Percentiles rank a stretch among this genome's conserved stretches.
Evolutionary conservation across 2,329 filamentous ascomycete species (phyloP).

Genomic region (Tolypocladium ovalisporum): DNA sequence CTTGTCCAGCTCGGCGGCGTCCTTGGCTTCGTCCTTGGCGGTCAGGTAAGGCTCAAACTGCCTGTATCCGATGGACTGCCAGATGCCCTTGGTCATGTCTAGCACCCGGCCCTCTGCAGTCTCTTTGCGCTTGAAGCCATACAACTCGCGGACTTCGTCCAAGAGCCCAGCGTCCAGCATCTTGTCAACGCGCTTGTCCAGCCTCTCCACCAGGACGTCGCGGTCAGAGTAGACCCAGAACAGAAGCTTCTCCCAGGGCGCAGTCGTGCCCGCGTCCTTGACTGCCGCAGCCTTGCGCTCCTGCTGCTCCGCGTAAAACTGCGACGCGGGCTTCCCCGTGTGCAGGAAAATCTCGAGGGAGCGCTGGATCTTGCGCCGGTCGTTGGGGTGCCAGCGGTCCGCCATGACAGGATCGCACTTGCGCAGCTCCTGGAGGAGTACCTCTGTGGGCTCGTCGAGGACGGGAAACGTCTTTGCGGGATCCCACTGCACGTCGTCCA

Average conservation of each 20-base stretch:
- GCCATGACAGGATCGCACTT: slow-evolving; percentile 88
- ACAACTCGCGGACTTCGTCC: slow-evolving; percentile 36
- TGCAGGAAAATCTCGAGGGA: slow-evolving; percentile 84
- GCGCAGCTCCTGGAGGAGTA: slow-evolving; percentile 60
- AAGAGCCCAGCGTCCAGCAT: slow-evolving; percentile 58
- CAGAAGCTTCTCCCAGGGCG: slow-evolving; percentile 49
- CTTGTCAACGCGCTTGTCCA: slow-evolving; percentile 69
- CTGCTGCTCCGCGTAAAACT: slow-evolving; percentile 74
- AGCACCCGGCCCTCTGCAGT: slow-evolving; percentile 37
- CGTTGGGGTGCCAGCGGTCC: slow-evolving; percentile 85
- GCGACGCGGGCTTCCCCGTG: slow-evolving; percentile 71
- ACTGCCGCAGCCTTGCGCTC: slow-evolving; percentile 21
- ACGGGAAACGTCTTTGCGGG: slow-evolving; percentile 49
- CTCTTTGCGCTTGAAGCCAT: slow-evolving; percentile 24
- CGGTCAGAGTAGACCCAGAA: slow-evolving; percentile 81
- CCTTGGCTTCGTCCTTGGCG: slow-evolving; percentile 23
- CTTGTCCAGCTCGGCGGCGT: slow-evolving; percentile 32
- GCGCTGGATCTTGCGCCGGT: slow-evolving; percentile 77
- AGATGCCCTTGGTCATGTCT: slow-evolving; percentile 76
- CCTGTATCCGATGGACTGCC: slow-evolving; percentile 94
- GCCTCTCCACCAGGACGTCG: slow-evolving; percentile 54
- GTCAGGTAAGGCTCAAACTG: slow-evolving; percentile 68
- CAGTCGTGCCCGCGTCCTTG: slow-evolving; percentile 8
- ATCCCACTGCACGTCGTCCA: slow-evolving; percentile 26
- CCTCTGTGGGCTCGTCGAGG: slow-evolving; percentile 57